Evolutionary conservation across 805 yeast species (phyloP), one percentile per base, ranked within the genome.

Genomic region (Candida morakotiae): DNA sequence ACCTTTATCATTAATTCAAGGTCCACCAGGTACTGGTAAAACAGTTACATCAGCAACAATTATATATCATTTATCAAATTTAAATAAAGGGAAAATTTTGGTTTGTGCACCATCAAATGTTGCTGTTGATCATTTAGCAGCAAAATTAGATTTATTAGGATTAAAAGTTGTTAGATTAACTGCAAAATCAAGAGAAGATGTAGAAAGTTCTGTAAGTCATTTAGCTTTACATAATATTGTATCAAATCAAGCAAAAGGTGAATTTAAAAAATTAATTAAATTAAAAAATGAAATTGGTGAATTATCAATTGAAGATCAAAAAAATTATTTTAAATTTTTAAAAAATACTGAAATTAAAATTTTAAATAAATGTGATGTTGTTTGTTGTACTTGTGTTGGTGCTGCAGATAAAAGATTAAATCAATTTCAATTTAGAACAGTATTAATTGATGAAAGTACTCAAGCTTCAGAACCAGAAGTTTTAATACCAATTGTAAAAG

Each of bases 61-160:
- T 40, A 76, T 88, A 21, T 82, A 85, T 48, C 95, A 87, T 51
- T 63, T 87, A 37, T 69, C 79, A 2, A 75, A 77, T 41, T 52
- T 80, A 42, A 77, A 75, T 48, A 75, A 75, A 38, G 80, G 77
- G 33, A 75, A 77, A 43, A 78, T 88, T 7, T 68, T 89, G 28
- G 96, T 88, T 2, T 87, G 96, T 68, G 96, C 97, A 3, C 96
- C 97, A 16, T 88, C 96, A 15, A 89, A 89, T 58, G 91, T 89
- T 34, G 97, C 96, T 0, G 96, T 87, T 22, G 96, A 89, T 57
- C 95, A 89, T 63, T 69, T 89, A 39, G 87, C 96, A 2, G 73
- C 71, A 8, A 83, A 88, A 49, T 66, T 89, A 28, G 73, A 78
- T 37, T 55, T 60, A n/a, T 58, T 87, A 20, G 95, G 95, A 0